Base-by-base conservation (phyloP, 441 rosid genomes). In the Populus tomentosa region DNA sequence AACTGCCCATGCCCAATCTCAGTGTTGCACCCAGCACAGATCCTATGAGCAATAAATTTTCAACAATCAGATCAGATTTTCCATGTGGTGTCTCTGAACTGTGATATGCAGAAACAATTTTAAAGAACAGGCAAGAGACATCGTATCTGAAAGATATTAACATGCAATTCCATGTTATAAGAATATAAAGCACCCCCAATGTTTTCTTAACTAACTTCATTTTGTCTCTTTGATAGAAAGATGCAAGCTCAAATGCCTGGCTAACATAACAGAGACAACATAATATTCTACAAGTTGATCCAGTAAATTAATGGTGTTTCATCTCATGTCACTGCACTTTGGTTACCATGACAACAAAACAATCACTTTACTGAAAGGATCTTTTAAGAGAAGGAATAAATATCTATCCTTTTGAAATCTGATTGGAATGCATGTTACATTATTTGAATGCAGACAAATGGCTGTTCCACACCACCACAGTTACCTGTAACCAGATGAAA, bases 1-100 rank as follows among this genome's bases (percentile, higher is more conserved):
- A 83, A 94, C 67, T 92, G 85, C 32, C 98, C 99, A 86, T 88
- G 89, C 79, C 94, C 98, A 75, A 95, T 94, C 84, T 85, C 95
- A 23, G 86, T 74, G 28, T 84, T 85, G 88, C 99, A 95, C 80
- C 97, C 99, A 6, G 91, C 90, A 72, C 99, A 95, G 64, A 86
- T 79, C 89, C 99, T 95, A 74, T 71, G 66, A 73, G 66, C 65
- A 78, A 72, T 38, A 68, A 36, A 68, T 69, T 78, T 72, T 75
- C 30, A 75, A 73, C 69, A 81, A 83, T 46, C 53, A 71, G 30
- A 28, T 28, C 30, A 28, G 30, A 28, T 28, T 28, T 28, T 28
- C 30, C 30, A 28, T 28, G 30, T 28, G 42, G n/a, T 36, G 24
- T 16, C 59, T 16, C 59, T 50, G 42, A 23, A 33, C 33, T 21